Evolutionary conservation across 2,329 filamentous ascomycete genomes (phyloP), one percentile per base, ranked within the genome.

Genomic region (Pseudogymnoascus sp.): DNA sequence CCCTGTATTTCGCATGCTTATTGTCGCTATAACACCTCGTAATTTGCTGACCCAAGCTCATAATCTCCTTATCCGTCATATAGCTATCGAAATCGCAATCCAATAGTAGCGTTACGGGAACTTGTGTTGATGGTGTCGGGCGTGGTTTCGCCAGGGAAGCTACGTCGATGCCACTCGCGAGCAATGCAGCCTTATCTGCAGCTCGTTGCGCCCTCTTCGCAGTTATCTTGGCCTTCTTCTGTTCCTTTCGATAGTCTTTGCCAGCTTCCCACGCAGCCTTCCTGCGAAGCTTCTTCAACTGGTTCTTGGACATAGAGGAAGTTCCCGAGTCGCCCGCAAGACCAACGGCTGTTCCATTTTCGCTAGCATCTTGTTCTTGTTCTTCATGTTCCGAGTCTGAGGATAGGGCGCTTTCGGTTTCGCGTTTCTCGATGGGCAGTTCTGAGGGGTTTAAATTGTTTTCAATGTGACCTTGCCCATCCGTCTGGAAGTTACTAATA

Each of bases 1-100:
- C 80, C 61, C 87, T 83, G 73, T 84, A 93, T 7, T 74, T 77
- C 0, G 88, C 82, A 64, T 83, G 85, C 65, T 83, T 84, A 76
- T 97, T 97, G 71, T 96, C 91, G 19, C 92, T 91, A 76, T 99
- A 99, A 64, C 84, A 89, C 64, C 95, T 82, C 8, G 91, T 96
- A 66, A 99, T 81, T 75, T 99, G 95, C 64, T 87, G 85, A 1
- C 85, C 85, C 11, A 99, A 82, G 4, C 91, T 96, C 63, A 93
- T 87, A 31, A 90, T 80, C 76, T 99, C 95, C 69, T 89, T 88
- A 38, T 93, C 89, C 61, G 82, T 82, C 95, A 99, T 99, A 72
- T 93, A 83, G 44, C 89, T 80, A 74, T 99, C 93, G 74, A 96
- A 99, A 68, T 90, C 87, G 76, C 93, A 97, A 78, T 99, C 95